These are phyloP conservation scores for Talaromyces rugulosus DNA, from an alignment of 2,329 filamentous ascomycete genomes.

Conservation along the genomic window DNA sequence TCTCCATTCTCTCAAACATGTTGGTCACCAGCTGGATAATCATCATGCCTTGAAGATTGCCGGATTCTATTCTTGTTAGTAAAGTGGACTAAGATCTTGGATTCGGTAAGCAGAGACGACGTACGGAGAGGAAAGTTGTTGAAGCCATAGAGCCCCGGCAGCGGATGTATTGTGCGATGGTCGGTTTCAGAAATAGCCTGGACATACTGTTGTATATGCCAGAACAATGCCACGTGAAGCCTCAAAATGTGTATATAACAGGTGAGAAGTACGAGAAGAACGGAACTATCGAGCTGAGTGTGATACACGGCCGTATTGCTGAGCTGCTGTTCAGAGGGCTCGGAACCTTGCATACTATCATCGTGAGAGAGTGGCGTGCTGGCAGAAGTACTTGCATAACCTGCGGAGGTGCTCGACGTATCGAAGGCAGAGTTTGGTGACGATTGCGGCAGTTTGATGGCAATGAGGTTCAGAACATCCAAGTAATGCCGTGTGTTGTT, in stretches of 20 bases:
- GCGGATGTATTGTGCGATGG: background rate
- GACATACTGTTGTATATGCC: background rate
- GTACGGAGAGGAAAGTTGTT: background rate
- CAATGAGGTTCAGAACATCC: background rate
- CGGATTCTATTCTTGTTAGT: conserved; percentile 1
- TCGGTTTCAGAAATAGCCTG: background rate
- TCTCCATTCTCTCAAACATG: conserved; percentile 3
- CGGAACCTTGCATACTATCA: background rate
- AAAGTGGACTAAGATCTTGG: background rate
- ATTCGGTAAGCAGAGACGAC: background rate
- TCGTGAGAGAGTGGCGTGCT: background rate
- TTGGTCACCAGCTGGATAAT: background rate
- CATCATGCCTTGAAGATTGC: background rate
- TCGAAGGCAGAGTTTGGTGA: background rate
- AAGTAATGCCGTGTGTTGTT: background rate
- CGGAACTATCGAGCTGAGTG: background rate
- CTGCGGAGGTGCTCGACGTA: background rate
- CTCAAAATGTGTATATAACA: conserved; percentile 1
- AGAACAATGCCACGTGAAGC: background rate
- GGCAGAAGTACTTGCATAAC: background rate
- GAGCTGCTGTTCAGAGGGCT: background rate
- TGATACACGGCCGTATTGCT: background rate
- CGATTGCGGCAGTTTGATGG: background rate
- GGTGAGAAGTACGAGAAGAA: background rate
- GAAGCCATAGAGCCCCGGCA: background rate